phyloP scores from a whole-genome alignment of 345 rosid species.

The Brassica nigra region DNA sequence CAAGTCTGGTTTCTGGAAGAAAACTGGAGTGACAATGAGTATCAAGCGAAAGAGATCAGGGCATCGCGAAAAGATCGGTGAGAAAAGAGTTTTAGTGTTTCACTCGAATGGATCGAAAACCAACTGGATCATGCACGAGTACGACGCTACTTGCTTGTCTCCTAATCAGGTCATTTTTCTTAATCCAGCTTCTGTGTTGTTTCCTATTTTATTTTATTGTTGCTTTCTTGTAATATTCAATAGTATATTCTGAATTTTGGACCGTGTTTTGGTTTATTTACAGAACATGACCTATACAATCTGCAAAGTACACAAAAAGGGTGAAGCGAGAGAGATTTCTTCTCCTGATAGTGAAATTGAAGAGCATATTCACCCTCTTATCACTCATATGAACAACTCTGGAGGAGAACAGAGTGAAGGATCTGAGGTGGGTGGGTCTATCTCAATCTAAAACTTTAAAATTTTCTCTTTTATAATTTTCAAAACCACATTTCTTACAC shows the following conservation, averaged over 20 bases:
- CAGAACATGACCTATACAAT: constrained; percentile 36
- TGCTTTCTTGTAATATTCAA: background rate
- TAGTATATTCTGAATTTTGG: background rate
- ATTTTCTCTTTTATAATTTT: background rate
- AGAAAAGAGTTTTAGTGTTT: constrained; percentile 50
- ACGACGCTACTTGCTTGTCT: background rate
- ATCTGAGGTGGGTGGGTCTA: constrained; percentile 7
- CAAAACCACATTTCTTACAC: background rate
- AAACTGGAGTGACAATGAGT: constrained; percentile 40
- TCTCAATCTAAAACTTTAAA: background rate
- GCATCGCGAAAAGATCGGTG: constrained; percentile 33
- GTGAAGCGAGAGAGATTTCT: background rate
- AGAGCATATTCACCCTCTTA: background rate
- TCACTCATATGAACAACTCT: background rate
- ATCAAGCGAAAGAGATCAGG: constrained; percentile 17
- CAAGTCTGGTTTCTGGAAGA: constrained; percentile 55
- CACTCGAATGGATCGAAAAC: constrained; percentile 23
- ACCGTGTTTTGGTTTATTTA: background rate
- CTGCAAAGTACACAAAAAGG: constrained; percentile 42
- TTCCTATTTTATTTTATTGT: background rate
- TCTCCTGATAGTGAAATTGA: background rate
- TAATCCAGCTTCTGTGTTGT: background rate
- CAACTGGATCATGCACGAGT: constrained; percentile 45
- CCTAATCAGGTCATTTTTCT: constrained; percentile 13
- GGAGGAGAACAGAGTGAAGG: background rate